Evolutionary conservation across 306 rosid species (phyloP).

Genomic region (Ammopiptanthus mongolicus): DNA sequence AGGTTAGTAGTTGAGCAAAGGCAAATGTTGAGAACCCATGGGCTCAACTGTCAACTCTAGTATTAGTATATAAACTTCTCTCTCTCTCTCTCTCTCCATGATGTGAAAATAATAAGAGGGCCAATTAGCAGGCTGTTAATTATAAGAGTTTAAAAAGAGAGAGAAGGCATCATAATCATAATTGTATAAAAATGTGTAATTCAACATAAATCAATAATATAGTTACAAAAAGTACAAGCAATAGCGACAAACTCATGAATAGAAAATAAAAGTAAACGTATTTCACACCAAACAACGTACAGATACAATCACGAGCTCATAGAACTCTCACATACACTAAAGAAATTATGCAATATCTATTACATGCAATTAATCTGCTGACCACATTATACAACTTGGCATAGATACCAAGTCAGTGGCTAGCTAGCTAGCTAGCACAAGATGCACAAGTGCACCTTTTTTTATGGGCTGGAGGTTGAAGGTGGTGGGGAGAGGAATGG

Average conservation of each 20-base stretch:
- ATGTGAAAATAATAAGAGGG: neutral
- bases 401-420: neutral
- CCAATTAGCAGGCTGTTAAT: neutral
- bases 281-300: neutral
- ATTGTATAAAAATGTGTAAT: neutral
- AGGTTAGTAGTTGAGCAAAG: neutral
- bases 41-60: too few species aligned
- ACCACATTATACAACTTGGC: neutral
- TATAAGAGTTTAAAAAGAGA: neutral
- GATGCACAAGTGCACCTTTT: neutral
- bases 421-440: neutral
- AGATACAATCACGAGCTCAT: neutral
- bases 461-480: slow-evolving; percentile 27
- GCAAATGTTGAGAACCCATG: neutral
- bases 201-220: neutral
- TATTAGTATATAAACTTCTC: too few species aligned
- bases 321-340: neutral
- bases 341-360: neutral
- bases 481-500: slow-evolving; percentile 41
- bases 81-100: too few species aligned
- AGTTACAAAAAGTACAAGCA: neutral
- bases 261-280: neutral
- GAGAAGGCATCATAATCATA: neutral
- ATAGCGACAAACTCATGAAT: neutral
- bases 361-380: neutral